These are phyloP conservation scores for Penicillium angulare DNA, from an alignment of 495 filamentous ascomycete species.

Conservation along the genomic window DNA sequence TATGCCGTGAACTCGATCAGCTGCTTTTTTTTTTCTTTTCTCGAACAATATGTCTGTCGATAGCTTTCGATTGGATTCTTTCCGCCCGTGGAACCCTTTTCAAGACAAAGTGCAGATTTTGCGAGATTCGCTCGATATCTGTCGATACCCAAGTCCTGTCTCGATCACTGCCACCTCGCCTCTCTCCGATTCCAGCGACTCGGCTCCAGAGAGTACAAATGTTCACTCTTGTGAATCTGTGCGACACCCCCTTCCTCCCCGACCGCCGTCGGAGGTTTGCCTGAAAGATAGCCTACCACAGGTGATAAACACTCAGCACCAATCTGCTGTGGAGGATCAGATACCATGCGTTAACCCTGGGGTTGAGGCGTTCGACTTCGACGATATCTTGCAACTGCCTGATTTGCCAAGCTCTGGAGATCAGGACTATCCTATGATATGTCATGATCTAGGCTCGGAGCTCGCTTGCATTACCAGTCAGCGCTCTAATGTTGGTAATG, in stretches of 20 bases:
- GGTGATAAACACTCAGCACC: neutral
- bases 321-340: neutral
- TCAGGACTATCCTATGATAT: too few species aligned
- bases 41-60: conserved; percentile 8
- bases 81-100: conserved; percentile 15
- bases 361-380: too few species aligned
- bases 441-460: too few species aligned
- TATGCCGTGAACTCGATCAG: neutral
- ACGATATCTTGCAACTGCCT: too few species aligned
- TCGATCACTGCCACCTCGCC: conserved; percentile 11
- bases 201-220: neutral
- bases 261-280: conserved; percentile 10
- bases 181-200: conserved; percentile 5
- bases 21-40: neutral
- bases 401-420: too few species aligned
- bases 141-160: conserved; percentile 20
- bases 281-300: conserved; percentile 4
- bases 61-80: conserved; percentile 14
- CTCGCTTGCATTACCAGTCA: too few species aligned
- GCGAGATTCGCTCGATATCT: conserved; percentile 7
- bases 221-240: neutral
- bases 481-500: too few species aligned
- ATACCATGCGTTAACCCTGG: neutral
- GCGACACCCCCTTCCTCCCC: conserved; percentile 11
- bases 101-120: conserved; percentile 9